Evolutionary conservation across 169 alveolate species (phyloP).

Genomic region (Hepatocystis sp.): DNA sequence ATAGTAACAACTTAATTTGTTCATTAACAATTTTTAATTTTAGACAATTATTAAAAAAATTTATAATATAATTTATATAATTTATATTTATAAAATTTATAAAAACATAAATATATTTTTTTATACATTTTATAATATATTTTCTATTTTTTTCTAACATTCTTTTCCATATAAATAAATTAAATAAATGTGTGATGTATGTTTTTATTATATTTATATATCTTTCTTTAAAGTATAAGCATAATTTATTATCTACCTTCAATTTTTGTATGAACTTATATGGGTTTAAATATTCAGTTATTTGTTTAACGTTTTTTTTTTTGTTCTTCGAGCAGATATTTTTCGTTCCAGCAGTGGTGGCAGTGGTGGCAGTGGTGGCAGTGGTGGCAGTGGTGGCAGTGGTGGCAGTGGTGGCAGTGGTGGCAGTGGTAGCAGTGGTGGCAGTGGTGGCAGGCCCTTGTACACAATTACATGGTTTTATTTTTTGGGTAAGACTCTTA

Average conservation of each 20-base stretch:
- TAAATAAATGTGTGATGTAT: constrained; percentile 40
- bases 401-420: no score
- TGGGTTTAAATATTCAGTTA: neutral
- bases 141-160: constrained; percentile 17
- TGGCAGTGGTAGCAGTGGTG: no score
- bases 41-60: constrained; percentile 8
- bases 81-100: constrained; percentile 4
- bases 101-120: constrained; percentile 18
- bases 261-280: neutral
- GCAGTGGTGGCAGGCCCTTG: no score
- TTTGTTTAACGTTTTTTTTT: neutral
- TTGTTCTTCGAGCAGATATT: neutral
- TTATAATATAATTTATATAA: constrained; percentile 11
- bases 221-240: constrained; percentile 13
- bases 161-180: constrained; percentile 48
- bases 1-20: constrained; percentile 8
- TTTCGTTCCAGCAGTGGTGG: no score
- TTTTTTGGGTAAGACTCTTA: neutral
- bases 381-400: no score
- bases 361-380: no score
- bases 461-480: no score
- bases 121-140: constrained; percentile 2
- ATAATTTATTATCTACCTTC: constrained; percentile 5
- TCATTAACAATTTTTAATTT: constrained; percentile 2
- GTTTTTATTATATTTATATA: constrained; percentile 15